These are phyloP conservation scores for Xylaria sp. DNA, from an alignment of 2,329 filamentous ascomycete genomes.

Conservation along the genomic window DNA sequence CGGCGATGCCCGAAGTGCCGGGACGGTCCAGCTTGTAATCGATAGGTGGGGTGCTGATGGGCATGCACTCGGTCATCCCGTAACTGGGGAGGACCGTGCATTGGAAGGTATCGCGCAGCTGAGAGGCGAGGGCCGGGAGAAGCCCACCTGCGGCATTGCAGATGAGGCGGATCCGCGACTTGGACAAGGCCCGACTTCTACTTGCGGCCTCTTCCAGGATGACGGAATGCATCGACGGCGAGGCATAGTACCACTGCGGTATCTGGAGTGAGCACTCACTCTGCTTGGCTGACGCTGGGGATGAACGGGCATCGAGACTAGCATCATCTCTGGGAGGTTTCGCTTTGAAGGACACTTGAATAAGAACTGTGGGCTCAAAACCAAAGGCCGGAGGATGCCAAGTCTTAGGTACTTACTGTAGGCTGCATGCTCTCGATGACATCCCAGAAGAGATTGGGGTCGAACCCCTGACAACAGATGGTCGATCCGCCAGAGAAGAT, in stretches of 20 bases:
- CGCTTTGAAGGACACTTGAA: not conserved
- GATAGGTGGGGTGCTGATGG: constrained; percentile 58
- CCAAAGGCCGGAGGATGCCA: not conserved
- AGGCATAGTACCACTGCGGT: constrained; percentile 56
- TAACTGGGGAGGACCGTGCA: constrained; percentile 59
- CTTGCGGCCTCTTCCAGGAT: constrained; percentile 51
- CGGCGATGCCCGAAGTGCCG: constrained; percentile 56
- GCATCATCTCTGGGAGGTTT: not conserved
- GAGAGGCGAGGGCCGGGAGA: constrained; percentile 52
- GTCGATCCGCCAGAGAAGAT: constrained; percentile 56
- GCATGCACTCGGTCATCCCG: constrained; percentile 64
- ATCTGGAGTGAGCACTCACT: not conserved
- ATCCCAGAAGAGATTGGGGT: constrained; percentile 60
- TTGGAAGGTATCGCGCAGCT: constrained; percentile 53
- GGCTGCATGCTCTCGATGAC: constrained; percentile 49
- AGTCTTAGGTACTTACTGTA: constrained; percentile 37
- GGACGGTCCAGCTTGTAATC: constrained; percentile 53
- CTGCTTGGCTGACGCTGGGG: not conserved
- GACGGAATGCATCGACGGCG: constrained; percentile 59
- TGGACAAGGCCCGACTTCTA: constrained; percentile 43
- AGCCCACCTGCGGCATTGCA: constrained; percentile 60
- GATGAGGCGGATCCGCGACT: constrained; percentile 52
- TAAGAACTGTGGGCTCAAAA: not conserved
- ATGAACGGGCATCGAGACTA: not conserved
- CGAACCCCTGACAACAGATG: constrained; percentile 57